phyloP scores from a whole-genome alignment of 805 yeast genomes.

The Scheffersomyces ergatensis region DNA sequence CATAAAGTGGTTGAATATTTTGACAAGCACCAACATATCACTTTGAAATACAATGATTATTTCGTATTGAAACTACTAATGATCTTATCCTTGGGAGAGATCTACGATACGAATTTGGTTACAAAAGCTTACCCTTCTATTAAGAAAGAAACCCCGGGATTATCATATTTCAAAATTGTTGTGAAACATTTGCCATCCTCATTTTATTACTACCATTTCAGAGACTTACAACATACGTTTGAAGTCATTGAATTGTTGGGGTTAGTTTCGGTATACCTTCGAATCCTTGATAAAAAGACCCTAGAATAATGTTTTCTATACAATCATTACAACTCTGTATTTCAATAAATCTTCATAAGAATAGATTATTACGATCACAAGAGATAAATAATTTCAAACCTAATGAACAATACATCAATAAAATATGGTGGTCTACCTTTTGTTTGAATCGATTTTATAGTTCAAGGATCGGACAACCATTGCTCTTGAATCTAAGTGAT shows the following conservation, averaged over 20 bases:
- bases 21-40: constrained; percentile 5
- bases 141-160: constrained; percentile 27
- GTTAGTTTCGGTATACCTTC: constrained; percentile 18
- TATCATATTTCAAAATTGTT: constrained; percentile 16
- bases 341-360: constrained; percentile 23
- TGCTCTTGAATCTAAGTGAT: constrained; percentile 15
- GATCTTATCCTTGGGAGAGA: constrained; percentile 20
- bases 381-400: constrained; percentile 4
- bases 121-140: too few relatives aligned
- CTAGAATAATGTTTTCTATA: constrained; percentile 20
- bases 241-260: constrained; percentile 23
- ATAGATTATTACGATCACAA: constrained; percentile 2
- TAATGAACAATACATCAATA: constrained; percentile 2
- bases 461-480: constrained; percentile 23
- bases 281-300: constrained; percentile 25
- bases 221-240: constrained; percentile 9
- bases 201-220: constrained; percentile 12
- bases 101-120: constrained; percentile 10
- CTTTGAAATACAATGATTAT: not conserved
- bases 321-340: constrained; percentile 25
- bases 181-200: constrained; percentile 17
- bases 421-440: constrained; percentile 24
- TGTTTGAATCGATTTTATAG: constrained; percentile 24
- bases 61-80: constrained; percentile 19
- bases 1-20: constrained; percentile 11